Base-by-base conservation (phyloP, 306 rosid species). In the Casuarina glauca region DNA sequence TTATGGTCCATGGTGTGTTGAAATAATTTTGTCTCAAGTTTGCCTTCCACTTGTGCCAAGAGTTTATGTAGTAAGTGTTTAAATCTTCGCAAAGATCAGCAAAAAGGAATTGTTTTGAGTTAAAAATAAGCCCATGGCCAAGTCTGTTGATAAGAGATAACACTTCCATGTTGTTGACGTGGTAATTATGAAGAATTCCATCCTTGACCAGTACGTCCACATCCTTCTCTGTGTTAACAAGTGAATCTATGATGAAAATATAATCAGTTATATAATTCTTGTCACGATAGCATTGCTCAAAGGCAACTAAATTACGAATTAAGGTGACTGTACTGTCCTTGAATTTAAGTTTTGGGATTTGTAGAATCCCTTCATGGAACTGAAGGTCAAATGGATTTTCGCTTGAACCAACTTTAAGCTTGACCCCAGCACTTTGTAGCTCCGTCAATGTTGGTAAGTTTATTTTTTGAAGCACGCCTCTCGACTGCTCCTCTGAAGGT, bases 391-490 rank as follows among this genome's bases (percentile, higher is more conserved):
- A 50, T 13, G 12, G 16, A 7, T 50, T 50, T 13, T 1, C 12
- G 4, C 62, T 76, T 6, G 64, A 6, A 48, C 69, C 26, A 15
- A 73, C 68, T 36, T 64, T 13, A 16, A 86, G 74, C 60, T n/a
- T 15, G 35, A 89, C 76, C 7, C 87, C 87, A 9, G 87, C 89
- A 17, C 45, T 64, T 15, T 10, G 62, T 26, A 85, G 48, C 1
- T 77, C 62, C 7, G 80, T 74, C 5, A 70, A 15, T 74, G 74
- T 62, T 51, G 82, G 79, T 32, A 55, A 6, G 72, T 15, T 67
- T 54, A 82, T 0, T 66, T 44, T 66, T 70, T 78, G 0, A 2
- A 70, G 52, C 4, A 10, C 9, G 48, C 71, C 58, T 44, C 62
- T 62, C 2, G 13, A 20, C 43, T 73, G 74, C 16, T 60, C 10